Conservation (phyloP, 352 stramenopile genomes). For the Globisporangium cystogenes region DNA sequence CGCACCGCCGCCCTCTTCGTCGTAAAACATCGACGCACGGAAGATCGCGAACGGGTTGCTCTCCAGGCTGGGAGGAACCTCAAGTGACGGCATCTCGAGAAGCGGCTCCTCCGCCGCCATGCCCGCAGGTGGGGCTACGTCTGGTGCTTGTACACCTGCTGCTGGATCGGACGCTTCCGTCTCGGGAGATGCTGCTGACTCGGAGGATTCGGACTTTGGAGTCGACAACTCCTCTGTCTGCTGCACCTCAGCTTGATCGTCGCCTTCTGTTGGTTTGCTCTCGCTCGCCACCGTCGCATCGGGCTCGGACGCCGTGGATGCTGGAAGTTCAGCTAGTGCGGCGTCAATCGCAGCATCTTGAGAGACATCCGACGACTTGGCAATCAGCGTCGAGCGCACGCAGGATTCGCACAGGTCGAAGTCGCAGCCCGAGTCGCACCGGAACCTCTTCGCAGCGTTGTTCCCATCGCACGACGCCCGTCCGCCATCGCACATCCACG, state of each 20-base stretch:
- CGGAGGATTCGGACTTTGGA: neutral
- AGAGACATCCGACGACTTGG: constrained; percentile 10
- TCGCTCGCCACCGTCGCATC: neutral
- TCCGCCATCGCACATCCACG: constrained; percentile 73
- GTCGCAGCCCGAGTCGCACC: constrained; percentile 59
- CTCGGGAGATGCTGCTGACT: no score
- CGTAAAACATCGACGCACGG: constrained; percentile 23
- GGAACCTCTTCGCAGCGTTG: constrained; percentile 50
- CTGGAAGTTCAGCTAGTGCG: neutral
- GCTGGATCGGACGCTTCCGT: neutral
- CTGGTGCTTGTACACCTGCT: neutral
- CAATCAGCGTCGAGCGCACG: constrained; percentile 31
- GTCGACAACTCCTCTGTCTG: neutral
- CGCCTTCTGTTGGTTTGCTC: neutral
- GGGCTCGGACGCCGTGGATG: neutral
- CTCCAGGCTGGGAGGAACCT: constrained; percentile 7
- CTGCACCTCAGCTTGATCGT: neutral
- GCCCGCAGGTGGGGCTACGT: constrained; percentile 5
- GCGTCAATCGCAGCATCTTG: constrained; percentile 4
- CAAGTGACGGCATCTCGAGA: neutral
- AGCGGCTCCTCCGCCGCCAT: neutral
- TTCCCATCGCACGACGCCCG: constrained; percentile 47
- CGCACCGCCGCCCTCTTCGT: constrained; percentile 13
- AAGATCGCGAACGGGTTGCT: constrained; percentile 29
- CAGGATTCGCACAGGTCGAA: constrained; percentile 74